Conservation (phyloP, 2,329 filamentous ascomycete species). For the Alternaria sp. region DNA sequence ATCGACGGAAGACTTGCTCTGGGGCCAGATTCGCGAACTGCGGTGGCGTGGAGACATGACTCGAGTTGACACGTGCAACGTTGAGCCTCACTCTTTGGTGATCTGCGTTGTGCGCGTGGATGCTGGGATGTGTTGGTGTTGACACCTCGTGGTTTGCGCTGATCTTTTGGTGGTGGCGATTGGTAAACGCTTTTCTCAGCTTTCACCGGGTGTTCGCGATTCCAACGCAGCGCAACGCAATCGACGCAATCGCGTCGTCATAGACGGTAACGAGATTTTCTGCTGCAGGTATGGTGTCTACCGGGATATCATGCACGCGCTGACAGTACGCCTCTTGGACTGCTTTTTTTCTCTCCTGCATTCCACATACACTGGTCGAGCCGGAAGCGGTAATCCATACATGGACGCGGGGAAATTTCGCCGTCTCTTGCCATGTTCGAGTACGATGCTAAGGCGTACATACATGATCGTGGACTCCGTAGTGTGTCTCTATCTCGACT, state of each 20-base stretch:
- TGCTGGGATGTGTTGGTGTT: neutral
- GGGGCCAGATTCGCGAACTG: neutral
- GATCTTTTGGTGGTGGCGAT: neutral
- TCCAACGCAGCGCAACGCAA: neutral
- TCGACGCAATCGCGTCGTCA: neutral
- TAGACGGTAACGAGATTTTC: neutral
- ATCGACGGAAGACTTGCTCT: neutral
- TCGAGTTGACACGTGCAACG: neutral
- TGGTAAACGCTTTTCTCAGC: neutral
- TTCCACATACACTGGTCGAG: neutral
- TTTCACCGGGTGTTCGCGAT: neutral
- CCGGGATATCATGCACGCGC: neutral
- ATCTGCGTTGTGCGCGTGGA: slow-evolving; percentile 1
- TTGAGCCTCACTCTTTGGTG: slow-evolving; percentile 12
- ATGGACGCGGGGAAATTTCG: neutral
- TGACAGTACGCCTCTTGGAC: neutral
- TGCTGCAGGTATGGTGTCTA: neutral
- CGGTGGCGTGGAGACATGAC: neutral
- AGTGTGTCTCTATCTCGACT: neutral
- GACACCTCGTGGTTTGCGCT: neutral
- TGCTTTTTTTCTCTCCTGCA: neutral
- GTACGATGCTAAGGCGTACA: neutral
- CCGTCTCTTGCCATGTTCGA: neutral
- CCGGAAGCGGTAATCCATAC: neutral
- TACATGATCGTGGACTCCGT: neutral